Base-by-base conservation (phyloP, 148 eudicot genomes). In the Diospyros lotus region DNA sequence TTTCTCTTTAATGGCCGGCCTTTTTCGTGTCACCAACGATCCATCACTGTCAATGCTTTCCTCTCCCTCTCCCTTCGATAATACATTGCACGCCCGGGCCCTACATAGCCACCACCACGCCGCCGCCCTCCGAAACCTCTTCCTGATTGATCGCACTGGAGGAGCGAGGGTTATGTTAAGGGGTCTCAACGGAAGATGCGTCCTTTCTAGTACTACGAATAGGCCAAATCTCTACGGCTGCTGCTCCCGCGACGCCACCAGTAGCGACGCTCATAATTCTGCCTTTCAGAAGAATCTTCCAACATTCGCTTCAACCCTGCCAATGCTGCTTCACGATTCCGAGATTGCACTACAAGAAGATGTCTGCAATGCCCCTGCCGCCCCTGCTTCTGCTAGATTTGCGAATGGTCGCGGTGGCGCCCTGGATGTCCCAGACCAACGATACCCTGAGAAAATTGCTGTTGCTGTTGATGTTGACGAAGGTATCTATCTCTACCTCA, bases 401-500 rank as follows among this genome's bases (percentile, higher is more conserved):
- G 71, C 51, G 48, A 64, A 74, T 69, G 62, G 63, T 13, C 45
- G 17, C 64, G 74, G 46, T 61, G 75, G 76, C 58, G 72, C 73
- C 43, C 39, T 56, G 72, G 80, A 84, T 43, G 78, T 79, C 10
- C 75, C 60, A 52, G 77, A 74, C 38, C 74, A 78, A 39, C 69
- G 81, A 38, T 79, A 75, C 64, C 84, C 77, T 71, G 86, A 84
- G 65, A 87, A 87, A 71, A 17, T 90, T 61, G 84, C 75, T 51
- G 89, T 92, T 72, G 97, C 97, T 72, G 97, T 92, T 81, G 97
- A 92, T 77, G 91, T 92, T 69, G 97, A 92, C 77, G 97, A 92
- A 82, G 97, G 97, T 92, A 87, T 52, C 28, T 64, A 41, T 60
- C n/a, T n/a, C n/a, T n/a, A n/a, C n/a, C n/a, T n/a, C n/a, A n/a